Evolutionary conservation across 2,329 filamentous ascomycete genomes (phyloP), one percentile per base, ranked within the genome.

Genomic region (Aspergillus ochraceus): DNA sequence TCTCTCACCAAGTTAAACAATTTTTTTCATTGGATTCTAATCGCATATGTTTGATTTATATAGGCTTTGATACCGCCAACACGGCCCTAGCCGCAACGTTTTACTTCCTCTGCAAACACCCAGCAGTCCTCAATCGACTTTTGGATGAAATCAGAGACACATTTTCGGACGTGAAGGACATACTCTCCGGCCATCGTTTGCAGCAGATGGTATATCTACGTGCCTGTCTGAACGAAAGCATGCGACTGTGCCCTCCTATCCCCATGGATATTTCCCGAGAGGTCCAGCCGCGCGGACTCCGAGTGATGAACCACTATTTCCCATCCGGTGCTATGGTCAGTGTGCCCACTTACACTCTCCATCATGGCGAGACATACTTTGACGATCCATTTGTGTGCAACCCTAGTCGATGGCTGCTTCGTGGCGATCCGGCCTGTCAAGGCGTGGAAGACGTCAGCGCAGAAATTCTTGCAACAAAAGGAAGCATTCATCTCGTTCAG

Each of bases 401-500:
- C 9, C 52, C 52, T 2, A 47, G 39, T 47, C 52, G 42, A 29
- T 54, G 52, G 52, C 39, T 54, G 42, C 22, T 54, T 42, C 17
- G n/a, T 17, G 52, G n/a, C 39, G 26, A 17, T 14, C 26, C 45
- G n/a, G 52, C 36, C 20, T 39, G 32, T 26, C 30, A 32, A 26
- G 19, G 42, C 6, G 39, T 29, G 4, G 52, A 47, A 39, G 52
- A 39, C 14, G 52, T 47, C n/a, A 46, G 36, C 22, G 36, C 52
- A 6, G 52, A 19, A 14, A 26, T 46, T 22, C 52, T 54, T 10
- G 26, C 36, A 29, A 17, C 52, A 54, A 36, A 39, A 26, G 17
- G 22, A 54, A 22, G 52, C 52, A 2, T 54, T 54, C 17, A 17
- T 51, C 11, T 49, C 47, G 9, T 57, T 57, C 30, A 57, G 55